Evolutionary conservation across 805 yeast species (phyloP), one percentile per base, ranked within the genome.

Genomic region (Barnettozyma botsteinii): DNA sequence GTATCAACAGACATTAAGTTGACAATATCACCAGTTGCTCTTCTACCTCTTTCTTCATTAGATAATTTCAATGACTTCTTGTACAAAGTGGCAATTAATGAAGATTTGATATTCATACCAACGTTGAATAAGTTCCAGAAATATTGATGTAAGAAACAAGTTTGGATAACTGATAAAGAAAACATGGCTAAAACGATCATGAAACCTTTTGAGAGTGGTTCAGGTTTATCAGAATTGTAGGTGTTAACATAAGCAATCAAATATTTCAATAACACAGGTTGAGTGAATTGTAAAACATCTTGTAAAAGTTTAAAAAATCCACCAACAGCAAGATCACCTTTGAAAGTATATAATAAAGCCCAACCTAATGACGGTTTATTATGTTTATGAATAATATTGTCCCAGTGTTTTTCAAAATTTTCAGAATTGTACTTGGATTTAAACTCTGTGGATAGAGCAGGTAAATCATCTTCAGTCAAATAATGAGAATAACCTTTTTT

Each of bases 1-100:
- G 88, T 80, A 64, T 89, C 98, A 33, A 89, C 95, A 38, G 95
- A 81, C 96, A 89, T 87, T 53, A 89, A 69, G 57, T 89, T 89
- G 42, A 89, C 97, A 49, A 91, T 85, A 59, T 88, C 96, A 56
- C 98, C 98, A 5, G 95, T 85, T 24, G 85, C 75, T 30, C 86
- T 77, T 52, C 75, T 63, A 56, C 76, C 78, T 44, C 78, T 77
- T 10, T 86, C 75, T 55, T 85, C 93, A 49, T 76, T 79, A 2
- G 91, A 82, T 44, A 85, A 64, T 12, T 70, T 75, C 47, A 85
- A 59, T 0, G 93, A 68, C 56, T 85, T 85, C 49, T 77, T 68
- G 57, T 85, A 85, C 37, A 85, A 72, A 14, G 77, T 65, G 1
- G 88, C 72, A 3, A 79, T 81, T 50, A 85, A 62, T 0, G 88